A percentile compares a stretch with the other conserved stretches of the same genome.
These are phyloP conservation scores for Parietichytrium sp. DNA, from an alignment of 108 stramenopile genomes.

Conservation along the genomic window DNA sequence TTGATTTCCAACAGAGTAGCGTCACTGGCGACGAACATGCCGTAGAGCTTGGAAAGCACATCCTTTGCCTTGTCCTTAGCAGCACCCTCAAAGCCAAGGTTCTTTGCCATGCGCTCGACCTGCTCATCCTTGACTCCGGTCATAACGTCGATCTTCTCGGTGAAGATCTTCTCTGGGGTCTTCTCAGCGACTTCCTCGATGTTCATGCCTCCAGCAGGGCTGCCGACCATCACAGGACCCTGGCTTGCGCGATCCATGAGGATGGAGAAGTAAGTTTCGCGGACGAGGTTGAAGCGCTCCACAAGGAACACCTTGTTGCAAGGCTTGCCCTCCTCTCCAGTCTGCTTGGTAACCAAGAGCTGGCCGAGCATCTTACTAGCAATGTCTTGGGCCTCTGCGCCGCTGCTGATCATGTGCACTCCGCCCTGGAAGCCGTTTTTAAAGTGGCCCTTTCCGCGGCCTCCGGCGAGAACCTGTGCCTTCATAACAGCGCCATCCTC, in stretches of 20 bases:
- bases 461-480: constrained; percentile 80
- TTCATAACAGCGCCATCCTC: constrained; percentile 73
- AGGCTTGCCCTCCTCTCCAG: constrained; percentile 72
- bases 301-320: constrained; percentile 74
- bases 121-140: constrained; percentile 67
- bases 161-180: constrained; percentile 74
- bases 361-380: constrained; percentile 79
- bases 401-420: constrained; percentile 70
- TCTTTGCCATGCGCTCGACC: constrained; percentile 44
- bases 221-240: constrained; percentile 75
- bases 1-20: constrained; percentile 81
- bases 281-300: constrained; percentile 74
- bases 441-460: constrained; percentile 76
- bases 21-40: constrained; percentile 72
- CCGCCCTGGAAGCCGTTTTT: constrained; percentile 81
- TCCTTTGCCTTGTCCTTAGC: constrained; percentile 46
- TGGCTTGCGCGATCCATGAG: constrained; percentile 72
- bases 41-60: constrained; percentile 70
- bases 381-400: constrained; percentile 56
- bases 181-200: constrained; percentile 78
- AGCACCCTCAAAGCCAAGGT: constrained; percentile 55
- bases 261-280: constrained; percentile 77
- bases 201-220: constrained; percentile 68
- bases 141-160: constrained; percentile 62
- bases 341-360: constrained; percentile 77